These are phyloP conservation scores for Candida tibetensis DNA, from an alignment of 805 yeast species.

Conservation along the genomic window DNA sequence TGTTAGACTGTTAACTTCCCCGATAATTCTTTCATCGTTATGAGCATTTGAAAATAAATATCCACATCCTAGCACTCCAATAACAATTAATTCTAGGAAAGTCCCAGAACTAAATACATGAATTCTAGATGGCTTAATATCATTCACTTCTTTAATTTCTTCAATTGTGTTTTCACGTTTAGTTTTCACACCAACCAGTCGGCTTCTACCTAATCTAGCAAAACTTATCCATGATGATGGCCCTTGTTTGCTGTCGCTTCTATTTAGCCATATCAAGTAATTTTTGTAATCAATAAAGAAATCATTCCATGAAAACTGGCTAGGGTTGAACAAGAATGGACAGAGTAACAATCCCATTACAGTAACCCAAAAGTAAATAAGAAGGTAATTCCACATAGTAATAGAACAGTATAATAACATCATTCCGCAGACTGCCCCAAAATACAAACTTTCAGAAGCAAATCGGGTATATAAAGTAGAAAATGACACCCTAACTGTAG, in stretches of 20 bases:
- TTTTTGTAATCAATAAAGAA: slow-evolving; percentile 67
- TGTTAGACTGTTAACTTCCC: slow-evolving; percentile 40
- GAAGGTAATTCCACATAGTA: slow-evolving; percentile 58
- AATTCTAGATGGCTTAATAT: slow-evolving; percentile 48
- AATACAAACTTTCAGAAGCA: slow-evolving; percentile 61
- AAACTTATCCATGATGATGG: slow-evolving; percentile 45
- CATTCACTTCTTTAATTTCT: slow-evolving; percentile 41
- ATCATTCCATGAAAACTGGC: slow-evolving; percentile 67
- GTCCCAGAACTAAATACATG: slow-evolving; percentile 35
- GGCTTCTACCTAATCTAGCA: slow-evolving; percentile 49
- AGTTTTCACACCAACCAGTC: slow-evolving; percentile 56
- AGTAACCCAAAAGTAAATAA: slow-evolving; percentile 72
- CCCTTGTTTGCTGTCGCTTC: slow-evolving; percentile 47
- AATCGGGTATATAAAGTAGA: slow-evolving; percentile 64
- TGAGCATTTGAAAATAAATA: slow-evolving; percentile 56
- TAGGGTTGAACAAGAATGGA: slow-evolving; percentile 75
- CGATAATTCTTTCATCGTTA: slow-evolving; percentile 34
- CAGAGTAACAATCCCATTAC: slow-evolving; percentile 62
- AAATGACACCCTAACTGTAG: slow-evolving; percentile 69
- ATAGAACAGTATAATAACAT: slow-evolving; percentile 56
- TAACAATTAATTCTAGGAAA: slow-evolving; percentile 28
- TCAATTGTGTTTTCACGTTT: slow-evolving; percentile 31
- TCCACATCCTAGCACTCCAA: slow-evolving; percentile 40
- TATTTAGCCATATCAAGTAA: slow-evolving; percentile 49
- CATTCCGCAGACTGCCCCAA: slow-evolving; percentile 53